A percentile compares a stretch with the other conserved stretches of the same genome.
Evolutionary conservation across 345 rosid species (phyloP).

Genomic region (Toxicodendron radicans): DNA sequence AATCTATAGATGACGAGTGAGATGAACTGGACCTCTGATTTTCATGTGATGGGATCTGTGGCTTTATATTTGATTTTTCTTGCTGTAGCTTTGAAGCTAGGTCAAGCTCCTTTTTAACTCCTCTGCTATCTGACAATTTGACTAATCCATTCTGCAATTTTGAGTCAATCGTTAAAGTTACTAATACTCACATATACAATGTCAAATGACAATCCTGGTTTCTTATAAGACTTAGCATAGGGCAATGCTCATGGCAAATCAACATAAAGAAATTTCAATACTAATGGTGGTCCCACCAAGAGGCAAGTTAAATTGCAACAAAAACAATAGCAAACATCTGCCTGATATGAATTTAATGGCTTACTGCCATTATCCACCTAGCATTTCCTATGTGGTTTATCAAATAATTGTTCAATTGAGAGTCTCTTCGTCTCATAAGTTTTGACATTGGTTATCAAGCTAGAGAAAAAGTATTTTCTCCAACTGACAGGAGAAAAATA

Average conservation of each 20-base stretch:
- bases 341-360: neutral
- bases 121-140: constrained; percentile 19
- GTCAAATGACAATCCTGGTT: constrained; percentile 7
- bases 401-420: constrained; percentile 5
- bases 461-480: neutral
- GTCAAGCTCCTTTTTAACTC: constrained; percentile 25
- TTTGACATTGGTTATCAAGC: neutral
- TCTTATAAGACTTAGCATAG: neutral
- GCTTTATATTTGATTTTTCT: constrained; percentile 26
- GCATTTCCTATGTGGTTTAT: constrained; percentile 1
- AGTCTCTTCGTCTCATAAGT: neutral
- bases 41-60: constrained; percentile 23
- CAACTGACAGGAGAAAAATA: neutral
- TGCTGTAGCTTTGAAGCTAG: constrained; percentile 28
- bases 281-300: neutral
- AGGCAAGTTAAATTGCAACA: neutral
- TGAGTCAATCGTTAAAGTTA: constrained; percentile 20
- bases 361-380: neutral
- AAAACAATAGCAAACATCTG: neutral
- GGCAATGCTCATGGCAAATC: constrained; percentile 5
- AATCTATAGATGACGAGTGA: constrained; percentile 47
- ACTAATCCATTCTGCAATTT: constrained; percentile 55
- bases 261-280: constrained; percentile 1
- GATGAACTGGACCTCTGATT: constrained; percentile 34
- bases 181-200: neutral